A percentile compares a stretch with the other conserved stretches of the same genome.
Conservation (phyloP, 805 yeast species). For the Pichia phayaonensis region DNA sequence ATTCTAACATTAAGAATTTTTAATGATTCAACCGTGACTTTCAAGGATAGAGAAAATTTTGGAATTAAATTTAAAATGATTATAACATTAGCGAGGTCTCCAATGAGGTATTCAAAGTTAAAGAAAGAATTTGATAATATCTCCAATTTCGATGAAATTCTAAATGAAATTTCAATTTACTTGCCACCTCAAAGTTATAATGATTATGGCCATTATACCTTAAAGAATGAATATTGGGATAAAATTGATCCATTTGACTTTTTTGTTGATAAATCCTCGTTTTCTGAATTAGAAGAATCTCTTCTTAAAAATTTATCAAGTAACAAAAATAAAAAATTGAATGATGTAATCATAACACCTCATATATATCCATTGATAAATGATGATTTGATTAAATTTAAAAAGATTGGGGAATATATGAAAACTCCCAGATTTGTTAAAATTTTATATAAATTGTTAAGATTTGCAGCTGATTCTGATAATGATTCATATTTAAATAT, state of each 20-base stretch:
- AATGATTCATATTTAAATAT: constrained; percentile 52
- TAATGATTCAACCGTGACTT: constrained; percentile 18
- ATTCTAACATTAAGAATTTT: constrained; percentile 29
- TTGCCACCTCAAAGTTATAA: constrained; percentile 58
- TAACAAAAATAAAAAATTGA: constrained; percentile 29
- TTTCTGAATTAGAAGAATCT: constrained; percentile 43
- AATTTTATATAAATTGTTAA: constrained; percentile 49
- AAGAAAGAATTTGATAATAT: constrained; percentile 25
- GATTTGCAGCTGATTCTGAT: constrained; percentile 40
- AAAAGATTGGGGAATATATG: constrained; percentile 41
- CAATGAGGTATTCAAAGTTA: constrained; percentile 47
- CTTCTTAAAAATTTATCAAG: constrained; percentile 38
- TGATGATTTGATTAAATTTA: constrained; percentile 23
- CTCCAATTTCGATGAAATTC: constrained; percentile 38
- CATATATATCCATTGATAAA: constrained; percentile 26
- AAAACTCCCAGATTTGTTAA: constrained; percentile 48
- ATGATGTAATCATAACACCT: constrained; percentile 46
- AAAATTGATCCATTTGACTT: constrained; percentile 53
- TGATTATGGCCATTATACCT: constrained; percentile 60
- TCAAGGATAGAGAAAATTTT: constrained; percentile 12
- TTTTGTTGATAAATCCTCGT: constrained; percentile 39
- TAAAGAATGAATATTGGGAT: constrained; percentile 40
- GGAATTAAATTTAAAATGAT: constrained; percentile 35
- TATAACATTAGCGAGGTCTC: constrained; percentile 43
- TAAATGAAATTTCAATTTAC: constrained; percentile 53